Conservation (phyloP, 1,284 basidiomycete genomes). For the Cystobasidium sp. region DNA sequence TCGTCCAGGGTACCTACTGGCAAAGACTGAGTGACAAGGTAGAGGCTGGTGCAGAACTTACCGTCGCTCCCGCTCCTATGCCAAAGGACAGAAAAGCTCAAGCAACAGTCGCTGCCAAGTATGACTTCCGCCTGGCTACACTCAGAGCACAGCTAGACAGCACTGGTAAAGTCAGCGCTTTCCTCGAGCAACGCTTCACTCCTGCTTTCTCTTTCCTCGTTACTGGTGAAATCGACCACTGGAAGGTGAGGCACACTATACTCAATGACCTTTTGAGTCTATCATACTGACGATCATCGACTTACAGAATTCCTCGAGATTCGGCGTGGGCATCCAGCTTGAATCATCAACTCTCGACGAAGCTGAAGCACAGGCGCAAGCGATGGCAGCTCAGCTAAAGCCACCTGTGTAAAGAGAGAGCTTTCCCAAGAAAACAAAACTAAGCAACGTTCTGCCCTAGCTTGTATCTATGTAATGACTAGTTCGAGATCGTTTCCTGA, state of each 20-base stretch:
- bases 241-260: conserved; percentile 69
- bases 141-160: conserved; percentile 92
- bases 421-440: background rate
- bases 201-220: conserved; percentile 94
- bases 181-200: conserved; percentile 93
- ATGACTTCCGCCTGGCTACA: conserved; percentile 90
- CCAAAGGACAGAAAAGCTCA: conserved; percentile 79
- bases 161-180: conserved; percentile 88
- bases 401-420: conserved; percentile 23
- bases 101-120: conserved; percentile 92
- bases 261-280: background rate
- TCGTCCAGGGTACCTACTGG: conserved; percentile 93
- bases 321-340: conserved; percentile 95
- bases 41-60: conserved; percentile 96
- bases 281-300: background rate
- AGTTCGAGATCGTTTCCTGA: no score
- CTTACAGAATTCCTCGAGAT: conserved; percentile 80
- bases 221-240: conserved; percentile 96
- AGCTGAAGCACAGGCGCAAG: conserved; percentile 43
- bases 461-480: no score
- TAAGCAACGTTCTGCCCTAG: background rate
- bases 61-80: conserved; percentile 74
- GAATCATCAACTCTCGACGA: conserved; percentile 61
- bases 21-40: conserved; percentile 94
- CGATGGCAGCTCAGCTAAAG: conserved; percentile 25